These are phyloP conservation scores for Candida glucosophila DNA, from an alignment of 1,139 yeast genomes.

Conservation along the genomic window DNA sequence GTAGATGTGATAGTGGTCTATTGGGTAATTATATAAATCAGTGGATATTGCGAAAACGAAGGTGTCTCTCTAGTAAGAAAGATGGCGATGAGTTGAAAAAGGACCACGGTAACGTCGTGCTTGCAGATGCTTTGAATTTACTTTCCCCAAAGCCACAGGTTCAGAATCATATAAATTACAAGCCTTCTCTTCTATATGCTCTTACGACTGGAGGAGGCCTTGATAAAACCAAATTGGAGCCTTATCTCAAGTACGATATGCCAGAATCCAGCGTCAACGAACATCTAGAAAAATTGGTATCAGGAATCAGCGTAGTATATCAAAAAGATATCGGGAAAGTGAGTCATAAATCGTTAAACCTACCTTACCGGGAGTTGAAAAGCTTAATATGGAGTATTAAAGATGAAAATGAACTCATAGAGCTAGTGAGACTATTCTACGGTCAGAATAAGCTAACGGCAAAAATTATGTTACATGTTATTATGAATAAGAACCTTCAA, in stretches of 20 bases:
- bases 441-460: constrained; percentile 19
- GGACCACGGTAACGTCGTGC: constrained; percentile 12
- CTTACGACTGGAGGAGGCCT: constrained; percentile 23
- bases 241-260: constrained; percentile 5
- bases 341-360: constrained; percentile 8
- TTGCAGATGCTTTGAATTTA: constrained; percentile 35
- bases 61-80: too few relatives aligned
- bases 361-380: constrained; percentile 11
- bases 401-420: constrained; percentile 18
- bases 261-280: constrained; percentile 4
- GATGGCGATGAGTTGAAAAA: constrained; percentile 1
- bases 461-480: constrained; percentile 17
- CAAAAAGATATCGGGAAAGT: constrained; percentile 4
- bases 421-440: constrained; percentile 18
- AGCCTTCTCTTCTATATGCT: constrained; percentile 29
- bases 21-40: too few relatives aligned
- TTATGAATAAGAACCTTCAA: constrained; percentile 19
- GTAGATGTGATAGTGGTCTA: too few relatives aligned
- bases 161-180: constrained; percentile 10
- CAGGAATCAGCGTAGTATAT: constrained; percentile 4
- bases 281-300: constrained; percentile 5
- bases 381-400: constrained; percentile 16
- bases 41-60: too few relatives aligned
- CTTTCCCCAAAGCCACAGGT: constrained; percentile 15
- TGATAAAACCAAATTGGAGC: constrained; percentile 4